These are phyloP conservation scores for Sphagnum fallax DNA, from an alignment of 228 moss, liverwort and hornwort genomes.

Conservation along the genomic window DNA sequence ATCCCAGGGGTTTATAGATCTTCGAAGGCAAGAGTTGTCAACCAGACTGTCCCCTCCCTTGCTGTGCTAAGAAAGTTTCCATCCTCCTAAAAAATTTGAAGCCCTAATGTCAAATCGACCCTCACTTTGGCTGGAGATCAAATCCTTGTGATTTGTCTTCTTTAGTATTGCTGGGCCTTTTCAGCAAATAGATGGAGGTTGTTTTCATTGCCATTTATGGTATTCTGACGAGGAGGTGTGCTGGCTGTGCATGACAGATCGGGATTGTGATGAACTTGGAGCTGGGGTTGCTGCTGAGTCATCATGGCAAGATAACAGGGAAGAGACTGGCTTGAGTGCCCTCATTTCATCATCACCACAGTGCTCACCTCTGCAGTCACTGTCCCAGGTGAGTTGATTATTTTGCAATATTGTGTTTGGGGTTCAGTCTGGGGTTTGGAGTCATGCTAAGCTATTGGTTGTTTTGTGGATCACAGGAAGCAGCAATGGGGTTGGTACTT, in stretches of 20 bases:
- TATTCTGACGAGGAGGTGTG: not conserved
- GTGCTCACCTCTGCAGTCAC: conserved; percentile 34
- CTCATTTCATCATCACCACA: conserved; percentile 53
- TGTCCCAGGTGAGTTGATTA: conserved; percentile 58
- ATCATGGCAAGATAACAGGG: conserved; percentile 24
- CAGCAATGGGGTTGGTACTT: conserved; percentile 88
- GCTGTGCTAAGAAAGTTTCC: too few species aligned
- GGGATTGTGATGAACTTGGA: conserved; percentile 18
- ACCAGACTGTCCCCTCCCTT: too few species aligned
- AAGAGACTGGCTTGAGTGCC: conserved; percentile 50
- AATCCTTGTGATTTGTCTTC: not conserved
- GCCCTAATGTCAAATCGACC: not conserved
- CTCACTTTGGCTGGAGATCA: not conserved
- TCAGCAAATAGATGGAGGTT: not conserved
- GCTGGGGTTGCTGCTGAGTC: conserved; percentile 15
- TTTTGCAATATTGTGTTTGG: not conserved
- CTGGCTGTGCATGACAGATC: conserved; percentile 16
- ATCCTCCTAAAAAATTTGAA: too few species aligned
- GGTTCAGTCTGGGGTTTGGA: not conserved
- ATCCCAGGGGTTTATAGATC: too few species aligned
- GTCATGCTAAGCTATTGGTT: not conserved
- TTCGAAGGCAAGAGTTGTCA: too few species aligned
- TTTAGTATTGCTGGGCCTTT: not conserved
- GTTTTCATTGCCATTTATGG: conserved; percentile 4
- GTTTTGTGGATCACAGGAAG: conserved; percentile 39